Evolutionary conservation across 495 filamentous ascomycete genomes (phyloP), one percentile per base, ranked within the genome.

Genomic region (Penicillium bovifimosum): DNA sequence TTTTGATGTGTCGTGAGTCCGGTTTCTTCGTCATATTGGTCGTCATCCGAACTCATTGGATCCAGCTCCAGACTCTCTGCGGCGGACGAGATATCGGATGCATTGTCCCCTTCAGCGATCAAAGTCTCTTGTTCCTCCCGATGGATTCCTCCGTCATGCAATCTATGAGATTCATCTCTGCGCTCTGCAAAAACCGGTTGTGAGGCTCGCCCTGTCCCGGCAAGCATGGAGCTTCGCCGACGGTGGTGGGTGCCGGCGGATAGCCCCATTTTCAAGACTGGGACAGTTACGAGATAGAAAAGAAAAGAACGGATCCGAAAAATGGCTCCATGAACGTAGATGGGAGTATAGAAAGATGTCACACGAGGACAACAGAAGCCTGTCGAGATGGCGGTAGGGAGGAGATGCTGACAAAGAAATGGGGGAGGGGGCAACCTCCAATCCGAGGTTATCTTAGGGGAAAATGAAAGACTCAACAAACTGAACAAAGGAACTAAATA

Each of bases 21-120:
- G 0, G 88, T 86, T 74, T 95, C 91, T 68, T 95, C 91, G 64
- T 96, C 91, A 68, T 92, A 88, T 50, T 86, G 83, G 40, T 83
- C 85, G 51, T 92, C 86, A 53, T 88, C 84, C 3, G 81, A 80
- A 32, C 71, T 68, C 52, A 85, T 68, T 41, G 74, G 72, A 54
- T 80, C 74, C 55, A 86, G 61, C 60, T 86, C 82, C 52, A 80
- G 56, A 55, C 77, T 81, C 33, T 82, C 81, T 41, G 72, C 63
- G 17, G 70, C 66, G 9, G 69, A 70, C 2, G 78, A 79, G 6
- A 73, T 58, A 46, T 81, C 80, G 8, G 77, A 79, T 8, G 64
- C 53, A 54, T 75, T 65, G 40, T 76, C 72, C 41, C 73, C 72
- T 41, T 5, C 47, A 13, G 64, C 60, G 7, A 63, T 63, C 41